Evolutionary conservation across 257 asterid species (phyloP).

Genomic region (Misopates orontium): DNA sequence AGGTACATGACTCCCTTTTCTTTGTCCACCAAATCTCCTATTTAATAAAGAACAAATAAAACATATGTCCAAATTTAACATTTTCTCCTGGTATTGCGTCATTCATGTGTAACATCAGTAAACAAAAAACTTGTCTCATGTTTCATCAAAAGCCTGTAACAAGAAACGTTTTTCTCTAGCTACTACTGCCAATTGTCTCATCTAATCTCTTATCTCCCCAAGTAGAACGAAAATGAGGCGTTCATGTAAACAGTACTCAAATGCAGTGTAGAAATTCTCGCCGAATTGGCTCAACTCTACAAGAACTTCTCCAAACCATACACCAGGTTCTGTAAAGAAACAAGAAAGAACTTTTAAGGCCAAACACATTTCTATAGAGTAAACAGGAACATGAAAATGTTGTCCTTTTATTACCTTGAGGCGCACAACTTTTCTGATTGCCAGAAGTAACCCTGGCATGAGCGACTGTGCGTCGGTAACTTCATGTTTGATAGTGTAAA

Average conservation of each 20-base stretch:
- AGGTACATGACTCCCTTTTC: too few relatives aligned
- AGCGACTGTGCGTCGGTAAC: slow-evolving; percentile 67
- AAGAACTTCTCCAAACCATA: slow-evolving; percentile 23
- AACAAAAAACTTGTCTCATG: not conserved
- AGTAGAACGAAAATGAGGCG: too few relatives aligned
- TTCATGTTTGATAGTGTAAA: slow-evolving; percentile 80
- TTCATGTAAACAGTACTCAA: too few relatives aligned
- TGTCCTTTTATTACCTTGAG: slow-evolving; percentile 54
- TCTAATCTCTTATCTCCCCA: not conserved
- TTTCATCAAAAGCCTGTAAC: too few relatives aligned
- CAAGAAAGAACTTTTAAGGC: not conserved
- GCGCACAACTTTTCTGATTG: slow-evolving; percentile 85
- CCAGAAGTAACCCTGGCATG: slow-evolving; percentile 83
- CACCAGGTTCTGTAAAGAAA: not conserved
- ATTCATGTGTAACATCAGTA: not conserved
- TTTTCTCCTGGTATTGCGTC: not conserved
- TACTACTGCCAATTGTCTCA: not conserved
- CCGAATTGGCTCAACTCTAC: not conserved
- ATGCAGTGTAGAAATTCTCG: not conserved
- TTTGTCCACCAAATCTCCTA: too few relatives aligned
- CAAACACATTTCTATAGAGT: not conserved
- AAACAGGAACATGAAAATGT: not conserved
- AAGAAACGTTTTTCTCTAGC: not conserved
- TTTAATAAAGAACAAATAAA: too few relatives aligned
- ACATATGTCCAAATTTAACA: too few relatives aligned